Conservation (phyloP, 495 filamentous ascomycete genomes). For the Talaromyces ruber region DNA sequence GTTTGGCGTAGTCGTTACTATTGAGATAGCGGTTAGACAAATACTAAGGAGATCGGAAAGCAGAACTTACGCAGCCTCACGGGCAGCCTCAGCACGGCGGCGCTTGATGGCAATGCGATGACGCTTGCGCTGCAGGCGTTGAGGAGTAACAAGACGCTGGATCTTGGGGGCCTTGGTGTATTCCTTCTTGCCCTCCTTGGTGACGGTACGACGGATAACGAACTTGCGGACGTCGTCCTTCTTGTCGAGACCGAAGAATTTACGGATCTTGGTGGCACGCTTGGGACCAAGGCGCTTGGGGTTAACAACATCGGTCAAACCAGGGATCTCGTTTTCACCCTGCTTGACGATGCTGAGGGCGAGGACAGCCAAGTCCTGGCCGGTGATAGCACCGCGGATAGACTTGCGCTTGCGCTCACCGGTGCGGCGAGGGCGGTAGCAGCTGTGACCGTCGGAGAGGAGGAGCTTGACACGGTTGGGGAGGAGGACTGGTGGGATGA, state of each 20-base stretch:
- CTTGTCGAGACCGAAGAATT: slow-evolving; percentile 98
- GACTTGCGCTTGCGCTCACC: slow-evolving; percentile 99
- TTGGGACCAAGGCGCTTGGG: slow-evolving; percentile 98
- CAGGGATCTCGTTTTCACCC: slow-evolving; percentile 86
- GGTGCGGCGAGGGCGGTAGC: slow-evolving; percentile 94
- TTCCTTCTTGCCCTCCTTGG: slow-evolving; percentile 89
- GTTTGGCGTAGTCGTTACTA: slow-evolving; percentile 80
- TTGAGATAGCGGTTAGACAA: slow-evolving; percentile 23
- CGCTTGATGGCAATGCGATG: slow-evolving; percentile 96
- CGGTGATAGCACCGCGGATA: slow-evolving; percentile 90
- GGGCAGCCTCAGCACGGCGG: slow-evolving; percentile 84
- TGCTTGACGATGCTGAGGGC: slow-evolving; percentile 95
- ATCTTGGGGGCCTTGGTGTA: slow-evolving; percentile 99
- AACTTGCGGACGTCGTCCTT: slow-evolving; percentile 99
- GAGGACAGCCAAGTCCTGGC: slow-evolving; percentile 84
- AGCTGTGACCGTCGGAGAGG: slow-evolving; percentile 79
- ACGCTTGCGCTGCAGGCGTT: slow-evolving; percentile 99
- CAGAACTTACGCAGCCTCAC: slow-evolving; percentile 95
- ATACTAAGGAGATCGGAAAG: background rate
- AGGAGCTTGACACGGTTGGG: slow-evolving; percentile 95
- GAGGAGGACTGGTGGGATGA: slow-evolving; percentile 51
- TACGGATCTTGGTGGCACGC: slow-evolving; percentile 97
- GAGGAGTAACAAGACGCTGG: slow-evolving; percentile 97
- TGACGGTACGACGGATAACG: slow-evolving; percentile 98
- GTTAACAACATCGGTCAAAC: slow-evolving; percentile 91